phyloP scores from a whole-genome alignment of 2,329 filamentous ascomycete species.

The Arachnopeziza araneosa region DNA sequence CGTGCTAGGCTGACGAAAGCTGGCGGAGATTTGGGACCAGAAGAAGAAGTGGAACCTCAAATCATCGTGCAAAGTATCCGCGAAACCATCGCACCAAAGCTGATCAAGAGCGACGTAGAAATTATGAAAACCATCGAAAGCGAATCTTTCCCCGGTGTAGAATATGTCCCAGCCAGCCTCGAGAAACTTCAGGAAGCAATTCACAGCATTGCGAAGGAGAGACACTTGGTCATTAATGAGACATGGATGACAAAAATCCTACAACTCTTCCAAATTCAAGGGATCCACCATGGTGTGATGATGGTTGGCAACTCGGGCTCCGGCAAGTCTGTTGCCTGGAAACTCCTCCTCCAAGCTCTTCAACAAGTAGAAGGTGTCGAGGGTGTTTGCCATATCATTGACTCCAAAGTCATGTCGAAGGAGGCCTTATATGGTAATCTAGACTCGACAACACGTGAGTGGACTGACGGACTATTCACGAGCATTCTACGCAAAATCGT shows the following conservation, averaged over 20 bases:
- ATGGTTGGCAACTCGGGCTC: conserved; percentile 99
- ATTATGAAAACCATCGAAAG: conserved; percentile 80
- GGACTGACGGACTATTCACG: conserved; percentile 97
- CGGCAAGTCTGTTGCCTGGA: conserved; percentile 95
- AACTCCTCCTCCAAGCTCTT: conserved; percentile 81
- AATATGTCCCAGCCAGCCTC: conserved; percentile 87
- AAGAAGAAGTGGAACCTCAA: conserved; percentile 81
- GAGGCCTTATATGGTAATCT: conserved; percentile 93
- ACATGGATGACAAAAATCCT: conserved; percentile 97
- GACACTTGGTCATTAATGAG: conserved; percentile 84
- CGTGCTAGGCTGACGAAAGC: conserved; percentile 65
- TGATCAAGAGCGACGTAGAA: conserved; percentile 88
- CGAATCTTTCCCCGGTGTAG: conserved; percentile 83
- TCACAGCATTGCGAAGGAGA: conserved; percentile 72
- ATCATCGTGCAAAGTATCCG: conserved; percentile 98
- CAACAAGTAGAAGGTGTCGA: conserved; percentile 88
- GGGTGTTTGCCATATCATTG: conserved; percentile 94
- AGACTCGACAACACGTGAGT: conserved; percentile 94
- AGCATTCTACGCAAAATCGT: conserved; percentile 98
- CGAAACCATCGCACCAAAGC: conserved; percentile 95
- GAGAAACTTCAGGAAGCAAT: conserved; percentile 76
- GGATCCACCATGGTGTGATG: conserved; percentile 99
- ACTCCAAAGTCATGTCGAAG: conserved; percentile 99
- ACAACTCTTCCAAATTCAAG: conserved; percentile 96
- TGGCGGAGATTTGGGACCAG: conserved; percentile 53